phyloP scores from a whole-genome alignment of 148 eudicot genomes.

The Rhododendron williamsianum region DNA sequence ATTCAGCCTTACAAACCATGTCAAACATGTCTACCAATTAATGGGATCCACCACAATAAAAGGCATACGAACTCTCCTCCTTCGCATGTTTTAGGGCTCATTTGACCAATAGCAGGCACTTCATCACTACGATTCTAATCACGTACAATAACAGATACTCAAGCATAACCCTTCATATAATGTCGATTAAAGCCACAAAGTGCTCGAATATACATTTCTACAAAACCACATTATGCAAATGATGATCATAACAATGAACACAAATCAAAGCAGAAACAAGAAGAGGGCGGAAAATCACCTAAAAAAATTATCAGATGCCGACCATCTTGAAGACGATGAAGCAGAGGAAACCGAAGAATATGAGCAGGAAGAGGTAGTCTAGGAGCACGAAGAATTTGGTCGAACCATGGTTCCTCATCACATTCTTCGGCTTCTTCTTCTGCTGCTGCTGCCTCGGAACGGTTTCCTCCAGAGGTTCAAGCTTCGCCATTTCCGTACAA shows the following conservation, averaged over 20 bases:
- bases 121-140: not conserved
- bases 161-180: not conserved
- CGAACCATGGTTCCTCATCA: slow-evolving; percentile 38
- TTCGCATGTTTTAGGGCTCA: not conserved
- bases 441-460: not conserved
- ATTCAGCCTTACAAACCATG: not conserved
- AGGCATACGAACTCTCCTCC: not conserved
- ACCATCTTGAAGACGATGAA: slow-evolving; percentile 40
- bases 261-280: not conserved
- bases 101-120: not conserved
- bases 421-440: slow-evolving; percentile 16
- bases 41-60: not conserved
- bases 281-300: slow-evolving; percentile 2
- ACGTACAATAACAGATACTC: not conserved
- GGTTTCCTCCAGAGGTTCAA: slow-evolving; percentile 31
- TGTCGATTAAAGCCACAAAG: not conserved
- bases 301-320: slow-evolving; percentile 3
- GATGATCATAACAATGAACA: not conserved
- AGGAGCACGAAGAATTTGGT: slow-evolving; percentile 39
- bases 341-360: slow-evolving; percentile 50
- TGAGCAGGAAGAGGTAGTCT: slow-evolving; percentile 52
- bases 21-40: not conserved
- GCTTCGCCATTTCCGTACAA: slow-evolving; percentile 29
- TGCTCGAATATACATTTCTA: not conserved
- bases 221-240: not conserved